phyloP scores from a whole-genome alignment of 768 basidiomycete genomes.

The Grammothele lineata region DNA sequence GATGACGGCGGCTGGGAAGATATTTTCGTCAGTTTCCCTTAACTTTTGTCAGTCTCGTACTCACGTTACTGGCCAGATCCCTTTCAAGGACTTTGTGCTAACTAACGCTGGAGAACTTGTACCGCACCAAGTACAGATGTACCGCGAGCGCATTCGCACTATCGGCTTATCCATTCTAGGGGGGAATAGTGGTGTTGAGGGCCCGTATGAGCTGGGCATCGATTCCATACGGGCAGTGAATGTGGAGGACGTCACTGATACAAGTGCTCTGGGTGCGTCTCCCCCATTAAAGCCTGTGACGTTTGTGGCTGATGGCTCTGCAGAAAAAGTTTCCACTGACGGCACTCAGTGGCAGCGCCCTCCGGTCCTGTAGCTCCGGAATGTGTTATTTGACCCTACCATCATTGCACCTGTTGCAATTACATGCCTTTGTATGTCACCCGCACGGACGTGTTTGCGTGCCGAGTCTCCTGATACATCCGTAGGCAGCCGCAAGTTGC shows the following conservation, averaged over 20 bases:
- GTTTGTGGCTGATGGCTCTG: background rate
- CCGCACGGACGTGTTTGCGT: too few species aligned
- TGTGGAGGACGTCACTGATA: slow-evolving; percentile 50
- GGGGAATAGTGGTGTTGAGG: slow-evolving; percentile 70
- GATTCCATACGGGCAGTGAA: slow-evolving; percentile 82
- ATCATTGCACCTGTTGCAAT: too few species aligned
- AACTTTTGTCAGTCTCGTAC: background rate
- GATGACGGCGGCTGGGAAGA: slow-evolving; percentile 75
- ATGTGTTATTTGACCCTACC: too few species aligned
- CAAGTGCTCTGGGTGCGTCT: slow-evolving; percentile 16
- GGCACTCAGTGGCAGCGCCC: slow-evolving; percentile 26
- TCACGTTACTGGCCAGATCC: slow-evolving; percentile 50
- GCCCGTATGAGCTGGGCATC: slow-evolving; percentile 78
- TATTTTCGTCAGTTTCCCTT: slow-evolving; percentile 61
- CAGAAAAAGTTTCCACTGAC: slow-evolving; percentile 21
- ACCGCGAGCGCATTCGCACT: slow-evolving; percentile 67
- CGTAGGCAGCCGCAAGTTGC: too few species aligned
- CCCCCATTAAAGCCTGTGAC: background rate
- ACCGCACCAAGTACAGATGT: slow-evolving; percentile 70
- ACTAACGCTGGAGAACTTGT: slow-evolving; percentile 73
- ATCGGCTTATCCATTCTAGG: slow-evolving; percentile 88
- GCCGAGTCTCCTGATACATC: too few species aligned
- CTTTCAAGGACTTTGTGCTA: slow-evolving; percentile 69
- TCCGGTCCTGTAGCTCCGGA: slow-evolving; percentile 12
- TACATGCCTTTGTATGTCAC: too few species aligned